A percentile compares a stretch with the other conserved stretches of the same genome.
phyloP scores from a whole-genome alignment of 139 green algal genomes.

The Gonium pectorale region DNA sequence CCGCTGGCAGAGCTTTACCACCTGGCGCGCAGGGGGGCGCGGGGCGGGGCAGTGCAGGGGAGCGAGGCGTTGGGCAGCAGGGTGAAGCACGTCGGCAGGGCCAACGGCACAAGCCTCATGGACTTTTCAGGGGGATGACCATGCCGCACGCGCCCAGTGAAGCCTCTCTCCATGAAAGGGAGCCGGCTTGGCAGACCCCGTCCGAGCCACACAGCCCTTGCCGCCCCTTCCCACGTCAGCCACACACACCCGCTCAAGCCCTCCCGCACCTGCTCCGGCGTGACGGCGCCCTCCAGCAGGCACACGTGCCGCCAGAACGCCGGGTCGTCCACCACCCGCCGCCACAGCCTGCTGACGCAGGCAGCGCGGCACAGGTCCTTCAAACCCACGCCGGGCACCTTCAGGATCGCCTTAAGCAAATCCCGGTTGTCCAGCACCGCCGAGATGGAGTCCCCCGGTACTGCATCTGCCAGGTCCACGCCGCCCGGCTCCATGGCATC shows the following conservation, averaged over 20 bases:
- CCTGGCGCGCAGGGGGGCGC: background rate
- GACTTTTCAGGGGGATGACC: no score
- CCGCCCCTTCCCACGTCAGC: no score
- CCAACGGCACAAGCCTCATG: no score
- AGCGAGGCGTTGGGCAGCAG: no score
- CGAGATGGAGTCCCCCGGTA: background rate
- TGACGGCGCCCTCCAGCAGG: background rate
- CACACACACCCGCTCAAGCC: background rate
- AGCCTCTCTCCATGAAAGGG: no score
- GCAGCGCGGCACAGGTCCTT: conserved; percentile 28
- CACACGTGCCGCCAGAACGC: conserved; percentile 6
- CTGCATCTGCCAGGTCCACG: background rate
- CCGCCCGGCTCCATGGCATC: no score
- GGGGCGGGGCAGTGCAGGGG: background rate
- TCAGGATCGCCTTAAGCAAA: conserved; percentile 12
- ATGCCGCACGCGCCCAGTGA: no score
- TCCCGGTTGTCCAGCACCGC: conserved; percentile 18
- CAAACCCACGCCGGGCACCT: background rate
- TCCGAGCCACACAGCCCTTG: no score
- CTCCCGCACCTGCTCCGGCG: conserved; percentile 12
- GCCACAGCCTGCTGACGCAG: conserved; percentile 8
- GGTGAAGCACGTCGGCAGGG: no score
- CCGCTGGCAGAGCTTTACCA: background rate
- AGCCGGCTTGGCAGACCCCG: no score
- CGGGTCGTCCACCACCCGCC: conserved; percentile 1